Base-by-base conservation (phyloP, 176 grass and related monocot species). In the Eremochloa ophiuroides region DNA sequence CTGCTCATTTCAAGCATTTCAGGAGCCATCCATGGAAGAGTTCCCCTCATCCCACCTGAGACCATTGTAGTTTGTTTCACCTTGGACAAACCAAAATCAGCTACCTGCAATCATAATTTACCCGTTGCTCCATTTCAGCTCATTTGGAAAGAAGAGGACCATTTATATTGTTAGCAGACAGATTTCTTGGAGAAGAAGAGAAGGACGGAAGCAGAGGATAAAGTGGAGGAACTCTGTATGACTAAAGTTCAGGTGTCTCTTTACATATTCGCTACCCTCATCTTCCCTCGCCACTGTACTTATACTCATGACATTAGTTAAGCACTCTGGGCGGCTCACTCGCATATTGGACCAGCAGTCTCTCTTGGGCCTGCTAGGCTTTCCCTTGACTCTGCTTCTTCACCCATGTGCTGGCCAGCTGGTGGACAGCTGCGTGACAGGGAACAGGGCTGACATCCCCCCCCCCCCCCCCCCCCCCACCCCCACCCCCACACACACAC, bases 11-110 rank as follows among this genome's bases (percentile, higher is more conserved):
- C 6, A 88, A 58, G 71, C 62, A 93, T 80, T 81, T 94, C 92
- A 63, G 90, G 95, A 31, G 95, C 95, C 92, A 98, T 98, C 92
- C 90, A 98, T 78, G 92, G 90, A 83, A 98, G 92, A 56, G 95
- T 98, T 81, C 95, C 92, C 69, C 90, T 93, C 86, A 98, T 91
- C 68, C 90, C 95, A 56, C 92, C 95, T 47, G 92, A 97, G 64
- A 98, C 92, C 82, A 94, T 74, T 10, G 90, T 89, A 27, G 89
- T 86, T 74, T 84, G 81, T 87, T 98, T 94, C 81, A 94, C 89
- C 68, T 91, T 98, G 8, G 92, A 92, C 82, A 98, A 86, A 70
- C 95, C 95, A 82, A 98, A 98, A 89, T 98, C 95, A 71, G 83
- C 88, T 60, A 98, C 90, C 90, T 97, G 76, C 29, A 86, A 11